Base-by-base conservation (phyloP, 345 rosid genomes). In the Hibiscus trionum region DNA sequence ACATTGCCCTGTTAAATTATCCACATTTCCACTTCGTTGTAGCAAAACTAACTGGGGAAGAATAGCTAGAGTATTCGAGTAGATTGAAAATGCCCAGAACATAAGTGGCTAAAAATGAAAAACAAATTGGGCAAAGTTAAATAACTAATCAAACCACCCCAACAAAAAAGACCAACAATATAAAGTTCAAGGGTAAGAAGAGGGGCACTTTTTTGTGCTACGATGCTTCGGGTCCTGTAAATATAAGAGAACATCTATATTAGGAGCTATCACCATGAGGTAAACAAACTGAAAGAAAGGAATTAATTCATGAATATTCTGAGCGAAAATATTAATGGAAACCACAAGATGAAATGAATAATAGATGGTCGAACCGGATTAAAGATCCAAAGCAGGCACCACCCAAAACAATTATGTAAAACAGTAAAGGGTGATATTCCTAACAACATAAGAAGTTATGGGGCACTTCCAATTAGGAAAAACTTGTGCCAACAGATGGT, bases 11-110 rank as follows among this genome's bases (percentile, higher is more conserved):
- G 98, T 88, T 80, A 91, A 80, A 79, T 91, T 93, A 85, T 93
- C 98, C 69, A 93, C 98, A 78, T 93, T 93, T 63, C 98, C 94
- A 72, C 97, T 91, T 80, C 96, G 69, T 76, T 93, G 98, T 53
- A 93, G 94, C 80, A 93, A 74, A 76, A 93, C 93, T 76, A 91
- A 71, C 82, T 88, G 97, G 33, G 97, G 97, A 84, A 93, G 90
- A 73, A 93, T 93, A 11, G 97, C 98, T 72, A 93, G 84, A 42
- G 98, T 90, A 82, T 93, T 96, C 90, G 91, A 81, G 85, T 93
- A 93, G 31, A 93, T 87, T 15, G 97, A 93, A 75, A 93, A 90
- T 17, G 97, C 94, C 96, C 98, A 93, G 61, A 88, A 82, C 52
- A 90, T 76, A 96, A 91, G 81, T 44, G 47, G 14, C 76, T 75